Conservation (phyloP, 305 asterid species). For the Coffea humblotiana region DNA sequence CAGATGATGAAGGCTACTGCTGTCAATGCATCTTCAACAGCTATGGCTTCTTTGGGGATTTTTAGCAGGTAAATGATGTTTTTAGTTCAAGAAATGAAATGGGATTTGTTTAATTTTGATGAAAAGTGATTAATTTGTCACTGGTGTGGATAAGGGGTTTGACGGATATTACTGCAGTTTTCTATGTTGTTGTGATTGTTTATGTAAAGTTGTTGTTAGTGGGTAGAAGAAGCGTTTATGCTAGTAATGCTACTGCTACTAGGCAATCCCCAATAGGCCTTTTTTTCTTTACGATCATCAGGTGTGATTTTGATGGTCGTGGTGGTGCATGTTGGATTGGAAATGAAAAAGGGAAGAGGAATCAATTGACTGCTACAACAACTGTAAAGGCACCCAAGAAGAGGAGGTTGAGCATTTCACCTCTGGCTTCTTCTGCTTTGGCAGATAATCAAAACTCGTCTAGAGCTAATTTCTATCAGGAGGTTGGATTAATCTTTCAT, state of each 20-base stretch:
- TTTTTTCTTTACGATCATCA: slow-evolving; percentile 75
- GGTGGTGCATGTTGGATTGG: slow-evolving; percentile 65
- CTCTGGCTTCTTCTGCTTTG: slow-evolving; percentile 61
- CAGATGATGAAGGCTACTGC: slow-evolving; percentile 33
- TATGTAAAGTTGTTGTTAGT: slow-evolving; percentile 35
- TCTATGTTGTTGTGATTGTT: slow-evolving; percentile 25
- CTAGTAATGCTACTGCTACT: slow-evolving; percentile 34
- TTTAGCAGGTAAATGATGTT: slow-evolving; percentile 30
- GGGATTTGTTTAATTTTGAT: slow-evolving; percentile 6
- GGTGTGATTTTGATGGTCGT: slow-evolving; percentile 65
- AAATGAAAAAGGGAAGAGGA: slow-evolving; percentile 45
- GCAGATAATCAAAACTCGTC: slow-evolving; percentile 46
- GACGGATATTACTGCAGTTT: background rate
- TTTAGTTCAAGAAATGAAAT: slow-evolving; percentile 3
- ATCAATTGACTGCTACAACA: slow-evolving; percentile 29
- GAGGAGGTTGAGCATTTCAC: slow-evolving; percentile 55
- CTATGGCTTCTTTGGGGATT: slow-evolving; percentile 35
- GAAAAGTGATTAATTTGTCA: slow-evolving; percentile 9
- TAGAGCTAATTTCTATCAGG: slow-evolving; percentile 44
- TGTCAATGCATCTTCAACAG: slow-evolving; percentile 36
- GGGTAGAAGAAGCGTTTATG: slow-evolving; percentile 46
- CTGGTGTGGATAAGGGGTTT: slow-evolving; percentile 21
- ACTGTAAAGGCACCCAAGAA: slow-evolving; percentile 51
- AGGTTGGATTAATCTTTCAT: slow-evolving; percentile 48
- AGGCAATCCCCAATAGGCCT: slow-evolving; percentile 63